phyloP scores from a whole-genome alignment of 805 yeast genomes.

The Starmera pachycereana region DNA sequence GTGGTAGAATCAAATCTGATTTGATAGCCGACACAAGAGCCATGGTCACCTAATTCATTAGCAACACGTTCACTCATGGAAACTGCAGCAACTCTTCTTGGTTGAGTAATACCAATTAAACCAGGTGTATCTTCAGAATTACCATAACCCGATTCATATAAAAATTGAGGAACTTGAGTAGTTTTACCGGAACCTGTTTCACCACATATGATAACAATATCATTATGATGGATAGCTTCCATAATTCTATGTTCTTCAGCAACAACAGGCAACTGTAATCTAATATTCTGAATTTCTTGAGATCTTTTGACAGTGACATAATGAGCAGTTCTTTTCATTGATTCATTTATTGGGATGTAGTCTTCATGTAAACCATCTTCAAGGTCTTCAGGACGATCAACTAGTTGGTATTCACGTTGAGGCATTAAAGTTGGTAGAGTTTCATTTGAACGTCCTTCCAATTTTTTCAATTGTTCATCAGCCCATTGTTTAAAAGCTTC shows the following conservation, averaged over 20 bases:
- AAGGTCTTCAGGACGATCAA: slow-evolving; percentile 59
- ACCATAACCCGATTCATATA: slow-evolving; percentile 91
- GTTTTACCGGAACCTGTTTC: slow-evolving; percentile 99
- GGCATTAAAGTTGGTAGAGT: slow-evolving; percentile 28
- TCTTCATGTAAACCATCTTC: slow-evolving; percentile 62
- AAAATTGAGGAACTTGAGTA: slow-evolving; percentile 94
- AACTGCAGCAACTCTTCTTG: slow-evolving; percentile 89
- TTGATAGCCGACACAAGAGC: slow-evolving; percentile 65
- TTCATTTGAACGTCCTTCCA: slow-evolving; percentile 50
- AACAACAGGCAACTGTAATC: slow-evolving; percentile 77
- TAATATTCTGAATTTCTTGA: slow-evolving; percentile 50
- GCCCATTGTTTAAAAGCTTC: slow-evolving; percentile 85
- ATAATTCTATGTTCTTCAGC: slow-evolving; percentile 86
- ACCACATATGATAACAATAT: slow-evolving; percentile 86
- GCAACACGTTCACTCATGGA: slow-evolving; percentile 81
- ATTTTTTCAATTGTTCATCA: slow-evolving; percentile 50
- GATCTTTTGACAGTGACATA: slow-evolving; percentile 60
- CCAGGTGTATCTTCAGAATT: slow-evolving; percentile 60
- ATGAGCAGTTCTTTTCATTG: slow-evolving; percentile 42
- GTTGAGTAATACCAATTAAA: slow-evolving; percentile 94
- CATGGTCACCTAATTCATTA: slow-evolving; percentile 65
- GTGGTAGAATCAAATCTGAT: slow-evolving; percentile 70
- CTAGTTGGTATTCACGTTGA: slow-evolving; percentile 37
- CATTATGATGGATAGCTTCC: slow-evolving; percentile 94
- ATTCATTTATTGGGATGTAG: slow-evolving; percentile 47